phyloP scores from a whole-genome alignment of 768 basidiomycete genomes.

The Lenzites betulinus region DNA sequence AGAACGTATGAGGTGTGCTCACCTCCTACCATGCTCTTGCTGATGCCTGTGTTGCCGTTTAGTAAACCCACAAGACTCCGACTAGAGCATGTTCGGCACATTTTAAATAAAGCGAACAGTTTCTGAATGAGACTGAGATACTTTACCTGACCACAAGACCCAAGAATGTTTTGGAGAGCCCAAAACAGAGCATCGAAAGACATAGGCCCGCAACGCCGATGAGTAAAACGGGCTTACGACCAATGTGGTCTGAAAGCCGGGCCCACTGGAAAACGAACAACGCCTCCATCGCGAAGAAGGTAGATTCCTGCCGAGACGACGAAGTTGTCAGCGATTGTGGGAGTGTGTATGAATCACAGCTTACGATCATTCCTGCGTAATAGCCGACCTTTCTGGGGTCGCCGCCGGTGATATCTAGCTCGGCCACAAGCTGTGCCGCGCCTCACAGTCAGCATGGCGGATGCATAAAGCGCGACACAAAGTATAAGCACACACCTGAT shows the following conservation, averaged over 20 bases:
- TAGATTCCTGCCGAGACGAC: constrained; percentile 39
- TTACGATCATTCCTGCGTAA: constrained; percentile 51
- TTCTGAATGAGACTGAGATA: no score
- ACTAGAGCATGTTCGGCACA: constrained; percentile 31
- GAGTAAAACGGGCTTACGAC: constrained; percentile 52
- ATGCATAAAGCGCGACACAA: neutral
- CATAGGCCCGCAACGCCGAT: constrained; percentile 35
- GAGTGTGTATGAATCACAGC: constrained; percentile 19
- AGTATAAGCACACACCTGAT: constrained; percentile 37
- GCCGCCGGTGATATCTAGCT: constrained; percentile 43
- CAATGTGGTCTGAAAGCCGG: constrained; percentile 47
- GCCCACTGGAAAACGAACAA: constrained; percentile 50
- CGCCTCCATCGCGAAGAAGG: constrained; percentile 50
- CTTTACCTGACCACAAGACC: constrained; percentile 32
- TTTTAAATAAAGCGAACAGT: no score
- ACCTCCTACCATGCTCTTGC: constrained; percentile 66
- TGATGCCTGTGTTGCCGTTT: constrained; percentile 72
- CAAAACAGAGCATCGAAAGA: constrained; percentile 38
- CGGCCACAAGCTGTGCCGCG: constrained; percentile 41
- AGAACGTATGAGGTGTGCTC: neutral
- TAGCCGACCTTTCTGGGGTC: constrained; percentile 49
- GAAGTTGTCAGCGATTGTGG: neutral
- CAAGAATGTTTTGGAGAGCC: constrained; percentile 37
- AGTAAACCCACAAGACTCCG: constrained; percentile 72
- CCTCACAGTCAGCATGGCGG: neutral